Evolutionary conservation across 345 rosid species (phyloP).

Genomic region (Ricinus communis): DNA sequence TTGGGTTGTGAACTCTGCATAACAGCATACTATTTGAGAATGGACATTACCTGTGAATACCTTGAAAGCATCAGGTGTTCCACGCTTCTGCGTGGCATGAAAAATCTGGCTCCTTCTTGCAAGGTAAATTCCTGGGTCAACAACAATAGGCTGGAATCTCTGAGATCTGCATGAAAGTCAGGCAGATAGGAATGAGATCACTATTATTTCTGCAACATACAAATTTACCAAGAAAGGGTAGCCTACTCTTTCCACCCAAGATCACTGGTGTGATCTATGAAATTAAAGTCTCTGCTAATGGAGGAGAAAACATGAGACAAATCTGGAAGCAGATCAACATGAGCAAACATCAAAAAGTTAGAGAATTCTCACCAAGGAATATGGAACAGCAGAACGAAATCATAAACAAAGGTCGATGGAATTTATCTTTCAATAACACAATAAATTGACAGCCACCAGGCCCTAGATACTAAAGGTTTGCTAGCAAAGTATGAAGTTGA

Average conservation of each 20-base stretch:
- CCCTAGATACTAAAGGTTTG: neutral
- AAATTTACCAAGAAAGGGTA: conserved; percentile 12
- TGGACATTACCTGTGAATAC: conserved; percentile 75
- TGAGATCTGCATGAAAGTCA: conserved; percentile 51
- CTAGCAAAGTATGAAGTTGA: neutral
- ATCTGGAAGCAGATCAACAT: conserved; percentile 51
- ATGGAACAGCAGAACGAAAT: neutral
- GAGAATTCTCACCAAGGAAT: neutral
- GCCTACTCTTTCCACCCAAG: conserved; percentile 99
- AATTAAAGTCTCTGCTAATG: conserved; percentile 75
- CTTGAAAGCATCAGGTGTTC: conserved; percentile 80
- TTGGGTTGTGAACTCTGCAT: neutral
- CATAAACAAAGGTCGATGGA: too few species aligned
- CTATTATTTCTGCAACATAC: neutral
- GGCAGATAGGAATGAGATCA: conserved; percentile 22
- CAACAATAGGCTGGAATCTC: conserved; percentile 83
- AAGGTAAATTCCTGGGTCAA: conserved; percentile 85
- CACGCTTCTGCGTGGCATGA: conserved; percentile 76
- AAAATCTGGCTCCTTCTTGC: conserved; percentile 88
- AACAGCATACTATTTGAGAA: neutral
- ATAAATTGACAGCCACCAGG: neutral
- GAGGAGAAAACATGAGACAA: conserved; percentile 80
- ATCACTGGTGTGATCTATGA: conserved; percentile 91
- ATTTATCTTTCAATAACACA: neutral
- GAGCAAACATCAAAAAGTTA: conserved; percentile 17